A percentile compares a stretch with the other conserved stretches of the same genome.
Evolutionary conservation across 495 filamentous ascomycete genomes (phyloP).

Genomic region (Tetracladium setigerum): DNA sequence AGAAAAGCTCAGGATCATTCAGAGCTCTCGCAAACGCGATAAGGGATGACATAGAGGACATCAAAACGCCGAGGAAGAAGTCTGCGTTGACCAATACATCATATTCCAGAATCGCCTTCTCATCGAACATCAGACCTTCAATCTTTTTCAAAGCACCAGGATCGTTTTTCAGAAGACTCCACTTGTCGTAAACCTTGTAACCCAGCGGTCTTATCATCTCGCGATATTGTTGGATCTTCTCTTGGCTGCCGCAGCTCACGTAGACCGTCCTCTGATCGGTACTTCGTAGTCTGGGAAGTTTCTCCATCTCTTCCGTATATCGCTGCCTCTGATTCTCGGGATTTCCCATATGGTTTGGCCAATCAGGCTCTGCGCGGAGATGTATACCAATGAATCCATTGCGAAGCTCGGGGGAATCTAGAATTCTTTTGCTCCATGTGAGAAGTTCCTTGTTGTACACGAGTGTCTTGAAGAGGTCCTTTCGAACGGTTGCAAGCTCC

Average conservation of each 20-base stretch:
- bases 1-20: slow-evolving; percentile 1
- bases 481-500: slow-evolving; percentile 2
- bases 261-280: slow-evolving; percentile 1
- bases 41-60: slow-evolving; percentile 1
- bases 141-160: not conserved
- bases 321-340: not conserved
- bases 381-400: slow-evolving; percentile 5
- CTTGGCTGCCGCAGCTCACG: slow-evolving; percentile 6
- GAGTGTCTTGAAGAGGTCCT: slow-evolving; percentile 5
- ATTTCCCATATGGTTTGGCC: slow-evolving; percentile 1
- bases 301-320: slow-evolving; percentile 3
- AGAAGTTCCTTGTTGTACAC: slow-evolving; percentile 4
- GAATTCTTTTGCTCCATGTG: not conserved
- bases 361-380: slow-evolving; percentile 6
- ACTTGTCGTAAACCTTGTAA: slow-evolving; percentile 8
- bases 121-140: slow-evolving; percentile 5
- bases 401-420: not conserved
- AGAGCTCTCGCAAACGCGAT: slow-evolving; percentile 8
- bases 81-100: not conserved
- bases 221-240: slow-evolving; percentile 1
- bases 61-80: slow-evolving; percentile 1
- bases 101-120: slow-evolving; percentile 10
- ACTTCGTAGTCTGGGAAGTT: not conserved
- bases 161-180: not conserved
- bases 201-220: not conserved